Base-by-base conservation (phyloP, 164 flowering plant genomes). In the Nelumbo lutea region DNA sequence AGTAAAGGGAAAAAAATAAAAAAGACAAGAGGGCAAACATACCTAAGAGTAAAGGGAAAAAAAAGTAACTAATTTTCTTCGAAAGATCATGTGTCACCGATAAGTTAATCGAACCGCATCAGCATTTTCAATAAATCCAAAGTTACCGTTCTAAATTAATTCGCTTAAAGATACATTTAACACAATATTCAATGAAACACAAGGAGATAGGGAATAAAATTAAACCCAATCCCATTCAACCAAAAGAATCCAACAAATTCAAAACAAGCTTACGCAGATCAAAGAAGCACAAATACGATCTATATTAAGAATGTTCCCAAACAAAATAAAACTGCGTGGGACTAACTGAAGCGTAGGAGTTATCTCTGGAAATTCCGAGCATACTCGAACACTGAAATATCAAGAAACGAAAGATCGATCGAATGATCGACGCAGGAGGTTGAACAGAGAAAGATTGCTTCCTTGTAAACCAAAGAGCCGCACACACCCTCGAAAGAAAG, bases 301-400 rank as follows among this genome's bases (percentile, higher is more conserved):
- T 1, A 51, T 50, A 51, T 10, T 51, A 2, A 1, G 38, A n/a
- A 51, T 42, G 53, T 42, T 3, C 9, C 6, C 10, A 53, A n/a
- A 10, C 10, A 65, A 9, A 53, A 42, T n/a, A 43, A 1, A 7
- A 42, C 6, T 41, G 4, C 41, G 68, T 41, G 59, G 51, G 57
- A 52, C 6, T 13, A 4, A 53, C 15, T n/a, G 45, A 27, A 56
- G 53, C 60, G 59, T 14, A 11, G 14, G 68, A 66, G 11, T 52
- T 53, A 7, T n/a, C 48, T 53, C 46, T 50, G 68, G n/a, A 8
- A 41, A 50, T 7, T 66, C 4, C 27, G 42, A 41, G 59, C 48
- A 66, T 55, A 66, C 53, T 66, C 60, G 10, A 66, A 53, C 39
- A 66, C 46, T 10, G 39, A 42, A 47, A 50, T 50, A 40, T 65